Percentiles rank a stretch among this genome's conserved stretches.
Conservation (phyloP, 345 rosid genomes). For the Hirschfeldia incana region DNA sequence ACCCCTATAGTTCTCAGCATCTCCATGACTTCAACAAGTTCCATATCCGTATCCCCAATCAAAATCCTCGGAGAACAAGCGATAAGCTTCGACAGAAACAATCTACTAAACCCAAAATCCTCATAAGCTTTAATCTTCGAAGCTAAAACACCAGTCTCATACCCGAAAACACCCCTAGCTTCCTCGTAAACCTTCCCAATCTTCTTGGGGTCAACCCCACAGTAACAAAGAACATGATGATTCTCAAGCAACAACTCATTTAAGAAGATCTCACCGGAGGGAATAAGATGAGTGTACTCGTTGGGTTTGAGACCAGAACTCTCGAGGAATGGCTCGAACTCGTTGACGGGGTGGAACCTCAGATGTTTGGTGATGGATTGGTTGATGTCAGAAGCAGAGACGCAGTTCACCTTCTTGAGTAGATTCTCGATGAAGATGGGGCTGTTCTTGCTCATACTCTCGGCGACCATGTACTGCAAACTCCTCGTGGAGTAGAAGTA, state of each 20-base stretch:
- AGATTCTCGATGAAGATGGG: constrained; percentile 58
- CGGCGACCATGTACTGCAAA: constrained; percentile 61
- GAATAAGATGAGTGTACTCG: constrained; percentile 56
- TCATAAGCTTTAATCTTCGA: constrained; percentile 65
- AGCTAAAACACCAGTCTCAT: constrained; percentile 53
- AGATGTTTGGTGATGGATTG: constrained; percentile 49
- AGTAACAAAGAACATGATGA: constrained; percentile 58
- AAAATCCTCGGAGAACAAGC: constrained; percentile 54
- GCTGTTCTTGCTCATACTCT: constrained; percentile 68
- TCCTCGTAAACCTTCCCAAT: constrained; percentile 63
- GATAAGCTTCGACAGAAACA: constrained; percentile 47
- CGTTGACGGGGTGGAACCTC: constrained; percentile 77
- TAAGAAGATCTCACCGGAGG: constrained; percentile 53
- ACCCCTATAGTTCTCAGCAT: constrained; percentile 51
- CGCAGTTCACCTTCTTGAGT: constrained; percentile 38
- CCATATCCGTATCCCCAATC: constrained; percentile 51
- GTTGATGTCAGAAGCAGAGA: constrained; percentile 38
- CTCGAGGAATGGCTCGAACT: constrained; percentile 89
- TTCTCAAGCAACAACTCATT: constrained; percentile 64
- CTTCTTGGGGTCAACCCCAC: constrained; percentile 54
- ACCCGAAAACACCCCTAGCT: constrained; percentile 58
- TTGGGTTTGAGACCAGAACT: constrained; percentile 63
- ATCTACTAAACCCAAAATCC: constrained; percentile 56
- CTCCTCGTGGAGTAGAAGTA: constrained; percentile 68
- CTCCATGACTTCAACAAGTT: constrained; percentile 50